Conservation (phyloP, 345 rosid species). For the Sisymbrium irio region DNA sequence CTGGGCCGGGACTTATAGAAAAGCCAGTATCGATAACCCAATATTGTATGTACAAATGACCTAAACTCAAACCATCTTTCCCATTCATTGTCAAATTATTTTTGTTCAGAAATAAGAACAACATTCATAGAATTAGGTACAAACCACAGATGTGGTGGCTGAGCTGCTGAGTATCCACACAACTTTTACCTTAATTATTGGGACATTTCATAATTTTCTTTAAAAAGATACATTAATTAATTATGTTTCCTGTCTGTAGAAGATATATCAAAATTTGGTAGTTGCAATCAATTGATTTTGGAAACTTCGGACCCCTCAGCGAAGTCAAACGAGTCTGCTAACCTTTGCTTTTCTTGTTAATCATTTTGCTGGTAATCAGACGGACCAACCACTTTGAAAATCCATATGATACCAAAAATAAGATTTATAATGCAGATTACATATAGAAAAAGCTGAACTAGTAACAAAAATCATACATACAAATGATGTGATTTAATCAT, state of each 20-base stretch:
- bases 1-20: not conserved
- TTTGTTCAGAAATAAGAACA: not conserved
- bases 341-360: conserved; percentile 12
- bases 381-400: conserved; percentile 17
- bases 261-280: conserved; percentile 18
- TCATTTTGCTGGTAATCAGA: conserved; percentile 4
- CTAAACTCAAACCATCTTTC: not conserved
- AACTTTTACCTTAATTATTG: not conserved
- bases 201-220: conserved; percentile 5
- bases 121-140: not conserved
- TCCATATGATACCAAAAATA: not conserved
- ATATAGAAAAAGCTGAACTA: not conserved
- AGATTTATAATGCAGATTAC: not conserved
- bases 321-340: conserved; percentile 26
- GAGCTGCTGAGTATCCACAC: conserved; percentile 14
- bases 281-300: conserved; percentile 23
- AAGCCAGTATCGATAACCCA: not conserved
- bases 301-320: conserved; percentile 27
- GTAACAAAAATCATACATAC: not conserved
- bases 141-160: conserved; percentile 10
- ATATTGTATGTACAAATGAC: not conserved
- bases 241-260: conserved; percentile 24
- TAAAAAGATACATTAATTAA: not conserved
- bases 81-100: not conserved
- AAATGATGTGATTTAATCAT: not conserved